phyloP scores from a whole-genome alignment of 2,329 filamentous ascomycete genomes.

The Chaetomium olivaceum region DNA sequence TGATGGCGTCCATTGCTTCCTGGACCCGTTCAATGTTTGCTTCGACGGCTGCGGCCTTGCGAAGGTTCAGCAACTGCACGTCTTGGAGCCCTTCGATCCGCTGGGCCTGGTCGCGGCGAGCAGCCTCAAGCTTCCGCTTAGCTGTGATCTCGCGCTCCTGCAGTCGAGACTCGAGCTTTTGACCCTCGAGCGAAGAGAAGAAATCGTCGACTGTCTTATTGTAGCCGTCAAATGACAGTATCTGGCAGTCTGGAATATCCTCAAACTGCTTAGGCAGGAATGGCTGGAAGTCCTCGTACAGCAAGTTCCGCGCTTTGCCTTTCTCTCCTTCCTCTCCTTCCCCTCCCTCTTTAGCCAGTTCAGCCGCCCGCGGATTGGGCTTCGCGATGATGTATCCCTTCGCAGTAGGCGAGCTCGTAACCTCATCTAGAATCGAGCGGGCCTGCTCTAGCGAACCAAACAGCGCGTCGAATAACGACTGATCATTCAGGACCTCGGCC shows the following conservation, averaged over 20 bases:
- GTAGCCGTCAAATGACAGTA: constrained; percentile 80
- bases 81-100: constrained; percentile 81
- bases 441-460: constrained; percentile 70
- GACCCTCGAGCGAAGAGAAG: constrained; percentile 93
- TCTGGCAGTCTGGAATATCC: constrained; percentile 61
- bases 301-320: constrained; percentile 50
- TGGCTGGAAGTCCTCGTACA: constrained; percentile 95
- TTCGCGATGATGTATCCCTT: constrained; percentile 90
- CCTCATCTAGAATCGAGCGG: constrained; percentile 65
- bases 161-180: constrained; percentile 82
- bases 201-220: constrained; percentile 95
- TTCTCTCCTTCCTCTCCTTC: constrained; percentile 35
- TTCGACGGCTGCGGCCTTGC: constrained; percentile 87
- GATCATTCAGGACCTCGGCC: constrained; percentile 68
- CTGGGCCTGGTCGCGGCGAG: constrained; percentile 78
- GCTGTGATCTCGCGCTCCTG: constrained; percentile 80
- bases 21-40: constrained; percentile 89
- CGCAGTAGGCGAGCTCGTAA: constrained; percentile 64
- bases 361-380: constrained; percentile 40
- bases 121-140: constrained; percentile 81
- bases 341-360: constrained; percentile 31
- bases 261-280: constrained; percentile 82
- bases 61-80: constrained; percentile 77
- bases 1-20: constrained; percentile 89
- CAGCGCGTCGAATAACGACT: constrained; percentile 64